Evolutionary conservation across 2,329 filamentous ascomycete genomes (phyloP).

Genomic region (Nemania bipapillata): DNA sequence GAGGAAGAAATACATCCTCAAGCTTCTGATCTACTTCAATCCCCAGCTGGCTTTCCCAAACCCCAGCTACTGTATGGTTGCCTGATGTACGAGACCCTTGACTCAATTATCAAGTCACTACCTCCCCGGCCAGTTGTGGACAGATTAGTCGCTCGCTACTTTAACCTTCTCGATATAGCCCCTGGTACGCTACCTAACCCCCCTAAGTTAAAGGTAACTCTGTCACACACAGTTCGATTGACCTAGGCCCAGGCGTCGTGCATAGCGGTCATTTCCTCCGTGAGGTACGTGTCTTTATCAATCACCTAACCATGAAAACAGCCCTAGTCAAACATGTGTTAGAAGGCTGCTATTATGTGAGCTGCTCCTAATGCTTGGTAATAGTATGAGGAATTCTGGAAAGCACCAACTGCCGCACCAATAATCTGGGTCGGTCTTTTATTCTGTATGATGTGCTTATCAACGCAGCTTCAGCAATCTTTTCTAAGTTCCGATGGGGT

Average conservation of each 20-base stretch:
- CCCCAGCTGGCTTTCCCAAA: slow-evolving; percentile 17
- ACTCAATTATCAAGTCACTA: slow-evolving; percentile 39
- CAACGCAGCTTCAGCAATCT: slow-evolving; percentile 45
- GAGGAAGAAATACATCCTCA: slow-evolving; percentile 41
- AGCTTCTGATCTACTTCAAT: not conserved
- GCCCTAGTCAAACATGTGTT: too few relatives aligned
- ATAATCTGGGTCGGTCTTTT: slow-evolving; percentile 60
- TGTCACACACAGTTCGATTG: too few relatives aligned
- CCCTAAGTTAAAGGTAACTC: too few relatives aligned
- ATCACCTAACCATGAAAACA: too few relatives aligned
- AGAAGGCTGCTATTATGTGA: too few relatives aligned
- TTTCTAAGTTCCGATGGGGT: slow-evolving; percentile 25
- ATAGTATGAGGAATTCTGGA: slow-evolving; percentile 59
- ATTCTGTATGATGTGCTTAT: slow-evolving; percentile 59
- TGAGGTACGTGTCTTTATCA: too few relatives aligned
- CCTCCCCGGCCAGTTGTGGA: slow-evolving; percentile 52
- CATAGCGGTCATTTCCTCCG: slow-evolving; percentile 50
- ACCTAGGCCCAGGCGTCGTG: too few relatives aligned
- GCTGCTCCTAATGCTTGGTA: too few relatives aligned
- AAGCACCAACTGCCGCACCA: slow-evolving; percentile 51
- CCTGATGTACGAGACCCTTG: not conserved
- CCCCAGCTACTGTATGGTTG: slow-evolving; percentile 52
- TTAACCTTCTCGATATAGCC: slow-evolving; percentile 50
- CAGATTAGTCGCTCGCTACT: slow-evolving; percentile 54
- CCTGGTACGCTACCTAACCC: too few relatives aligned